Percentiles rank a stretch among this genome's conserved stretches.
phyloP scores from a whole-genome alignment of 495 filamentous ascomycete genomes.

The Aspergillus affinis region DNA sequence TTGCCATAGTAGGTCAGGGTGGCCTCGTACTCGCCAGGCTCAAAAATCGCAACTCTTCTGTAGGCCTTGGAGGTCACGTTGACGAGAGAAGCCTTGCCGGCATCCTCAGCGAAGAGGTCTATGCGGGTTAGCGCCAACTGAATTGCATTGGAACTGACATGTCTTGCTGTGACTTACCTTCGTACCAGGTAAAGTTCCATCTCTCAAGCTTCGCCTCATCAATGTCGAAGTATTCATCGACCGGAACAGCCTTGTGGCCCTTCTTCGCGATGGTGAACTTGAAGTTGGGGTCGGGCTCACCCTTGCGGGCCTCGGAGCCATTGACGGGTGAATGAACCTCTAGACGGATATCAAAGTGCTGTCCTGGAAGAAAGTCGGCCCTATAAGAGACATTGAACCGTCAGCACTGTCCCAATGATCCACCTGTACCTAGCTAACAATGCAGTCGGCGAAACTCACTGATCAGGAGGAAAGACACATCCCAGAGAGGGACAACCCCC shows the following conservation, averaged over 20 bases:
- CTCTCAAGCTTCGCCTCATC: slow-evolving; percentile 61
- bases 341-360: slow-evolving; percentile 73
- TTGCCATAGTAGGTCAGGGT: slow-evolving; percentile 67
- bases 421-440: not conserved
- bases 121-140: slow-evolving; percentile 12
- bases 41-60: slow-evolving; percentile 62
- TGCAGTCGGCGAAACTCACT: slow-evolving; percentile 41
- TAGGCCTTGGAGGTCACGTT: slow-evolving; percentile 72
- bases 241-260: slow-evolving; percentile 43
- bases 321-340: slow-evolving; percentile 76
- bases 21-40: slow-evolving; percentile 69
- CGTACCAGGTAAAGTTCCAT: slow-evolving; percentile 72
- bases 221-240: slow-evolving; percentile 59
- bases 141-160: not conserved
- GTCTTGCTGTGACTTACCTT: slow-evolving; percentile 39
- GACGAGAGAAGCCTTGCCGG: slow-evolving; percentile 60
- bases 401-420: not conserved
- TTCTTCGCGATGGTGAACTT: slow-evolving; percentile 66
- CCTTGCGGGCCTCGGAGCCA: slow-evolving; percentile 65
- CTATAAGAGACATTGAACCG: slow-evolving; percentile 19
- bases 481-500: slow-evolving; percentile 71
- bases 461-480: slow-evolving; percentile 73
- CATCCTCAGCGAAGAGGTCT: slow-evolving; percentile 70
- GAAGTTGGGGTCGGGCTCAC: slow-evolving; percentile 65
- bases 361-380: slow-evolving; percentile 69